phyloP scores from a whole-genome alignment of 2,329 filamentous ascomycete genomes.

The Plectosphaerella cucumerina region DNA sequence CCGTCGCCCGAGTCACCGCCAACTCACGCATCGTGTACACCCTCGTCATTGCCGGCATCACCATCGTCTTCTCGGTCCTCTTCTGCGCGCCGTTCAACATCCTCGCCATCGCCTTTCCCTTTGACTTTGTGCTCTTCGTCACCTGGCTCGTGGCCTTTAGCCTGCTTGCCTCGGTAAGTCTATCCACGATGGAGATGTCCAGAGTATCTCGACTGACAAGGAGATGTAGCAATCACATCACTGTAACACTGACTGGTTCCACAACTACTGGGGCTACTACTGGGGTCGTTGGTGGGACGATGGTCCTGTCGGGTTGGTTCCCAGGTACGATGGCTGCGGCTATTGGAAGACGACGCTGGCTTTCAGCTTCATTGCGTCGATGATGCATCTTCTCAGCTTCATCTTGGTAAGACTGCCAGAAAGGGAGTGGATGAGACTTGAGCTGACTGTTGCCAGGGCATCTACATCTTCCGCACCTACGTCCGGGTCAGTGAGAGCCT shows the following conservation, averaged over 20 bases:
- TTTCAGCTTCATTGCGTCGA: constrained; percentile 17
- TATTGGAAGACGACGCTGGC: constrained; percentile 17
- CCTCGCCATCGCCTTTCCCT: constrained; percentile 17
- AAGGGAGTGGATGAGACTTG: constrained; percentile 9
- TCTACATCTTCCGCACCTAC: constrained; percentile 1
- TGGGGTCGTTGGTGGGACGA: constrained; percentile 16
- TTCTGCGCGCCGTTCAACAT: constrained; percentile 15
- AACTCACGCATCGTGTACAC: constrained; percentile 17
- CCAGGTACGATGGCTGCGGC: constrained; percentile 13
- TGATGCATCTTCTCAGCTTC: constrained; percentile 15
- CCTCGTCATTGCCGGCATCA: not conserved
- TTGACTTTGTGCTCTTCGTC: constrained; percentile 19
- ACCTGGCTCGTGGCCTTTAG: constrained; percentile 22
- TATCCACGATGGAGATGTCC: not conserved
- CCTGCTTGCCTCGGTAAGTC: constrained; percentile 16
- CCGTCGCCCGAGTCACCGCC: constrained; percentile 2
- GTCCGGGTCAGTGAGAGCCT: not conserved
- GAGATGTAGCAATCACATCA: not conserved
- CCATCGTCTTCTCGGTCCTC: constrained; percentile 7
- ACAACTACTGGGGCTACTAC: constrained; percentile 21
- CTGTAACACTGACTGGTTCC: constrained; percentile 16
- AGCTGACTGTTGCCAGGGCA: not conserved
- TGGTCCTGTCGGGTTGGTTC: constrained; percentile 9
- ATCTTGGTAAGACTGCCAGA: constrained; percentile 13
- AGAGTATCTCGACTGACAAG: not conserved